Base-by-base conservation (phyloP, 176 grass and related monocot species). In the Aegilops longissima region DNA sequence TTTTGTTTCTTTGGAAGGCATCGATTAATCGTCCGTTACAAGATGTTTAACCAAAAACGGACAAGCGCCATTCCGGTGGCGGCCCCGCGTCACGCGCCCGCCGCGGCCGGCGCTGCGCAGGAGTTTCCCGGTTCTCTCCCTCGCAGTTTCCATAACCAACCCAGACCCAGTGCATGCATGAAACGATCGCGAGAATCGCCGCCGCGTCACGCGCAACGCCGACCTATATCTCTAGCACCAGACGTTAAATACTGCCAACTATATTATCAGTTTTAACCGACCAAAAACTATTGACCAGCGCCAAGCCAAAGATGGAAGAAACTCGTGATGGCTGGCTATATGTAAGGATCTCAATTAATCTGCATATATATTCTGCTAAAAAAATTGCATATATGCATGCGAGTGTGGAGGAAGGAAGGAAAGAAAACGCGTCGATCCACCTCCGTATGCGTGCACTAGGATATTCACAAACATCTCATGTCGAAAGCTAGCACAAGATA, bases 371-470 rank as follows among this genome's bases (percentile, higher is more conserved):
- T 52, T 52, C 5, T 18, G 16, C 51, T 54, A 52, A 52, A 54
- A 18, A 54, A 21, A 21, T 8, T 45, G 40, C 16, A 14, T 79
- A 47, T 45, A 49, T 51, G 54, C 54, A 21, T 20, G 56, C 45
- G 82, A 79, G 16, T 59, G 58, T 27, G 3, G 51, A 33, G 13
- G 82, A 86, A 86, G 83, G 77, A 82, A 86, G 83, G 77, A 82
- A 86, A 86, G 83, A 23, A 90, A 90, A 49, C 78, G 88, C 63
- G 88, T 86, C 70, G 7, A 49, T 90, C 78, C 5, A 34, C 63
- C 21, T 31, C 18, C 29, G 45, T 20, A 44, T 39, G 34, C 9
- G 63, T 77, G 80, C 25, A 27, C 35, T 73, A 10, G 51, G 54
- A 49, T 58, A 49, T 58, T 54, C 24, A 67, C n/a, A 18, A 13